Conservation (phyloP, 75 land plant species). For the Pinus tabuliformis region DNA sequence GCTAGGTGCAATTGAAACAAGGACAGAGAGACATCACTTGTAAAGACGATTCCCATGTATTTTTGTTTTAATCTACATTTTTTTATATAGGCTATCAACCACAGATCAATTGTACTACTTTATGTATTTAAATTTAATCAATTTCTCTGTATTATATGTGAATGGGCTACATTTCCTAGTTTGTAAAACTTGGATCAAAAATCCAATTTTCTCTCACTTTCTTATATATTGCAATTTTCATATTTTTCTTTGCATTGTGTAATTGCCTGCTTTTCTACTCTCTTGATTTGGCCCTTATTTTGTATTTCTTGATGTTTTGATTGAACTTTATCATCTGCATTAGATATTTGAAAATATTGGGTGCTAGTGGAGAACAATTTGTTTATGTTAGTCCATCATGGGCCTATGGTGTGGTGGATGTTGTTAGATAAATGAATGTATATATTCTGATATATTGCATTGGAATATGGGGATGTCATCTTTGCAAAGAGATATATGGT, state of each 20-base stretch:
- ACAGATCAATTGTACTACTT: neutral
- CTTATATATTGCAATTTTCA: no score
- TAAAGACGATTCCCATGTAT: neutral
- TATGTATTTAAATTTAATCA: neutral
- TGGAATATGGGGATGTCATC: neutral
- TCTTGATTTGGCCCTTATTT: no score
- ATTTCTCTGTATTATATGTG: neutral
- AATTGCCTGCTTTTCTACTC: no score
- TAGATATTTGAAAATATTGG: neutral
- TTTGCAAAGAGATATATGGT: no score
- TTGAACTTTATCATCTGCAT: neutral
- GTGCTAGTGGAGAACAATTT: neutral
- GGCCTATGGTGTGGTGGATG: neutral
- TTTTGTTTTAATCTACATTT: slow-evolving; percentile 5
- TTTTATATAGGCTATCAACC: neutral
- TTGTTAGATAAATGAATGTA: neutral
- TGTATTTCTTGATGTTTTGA: neutral
- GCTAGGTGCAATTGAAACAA: slow-evolving; percentile 8
- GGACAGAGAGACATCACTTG: slow-evolving; percentile 2
- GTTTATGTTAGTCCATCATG: neutral
- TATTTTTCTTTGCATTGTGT: no score
- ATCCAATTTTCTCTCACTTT: neutral
- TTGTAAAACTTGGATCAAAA: neutral
- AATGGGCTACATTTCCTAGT: neutral
- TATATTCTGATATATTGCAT: neutral